These are phyloP conservation scores for Neurospora discreta DNA, from an alignment of 495 filamentous ascomycete genomes.

Conservation along the genomic window DNA sequence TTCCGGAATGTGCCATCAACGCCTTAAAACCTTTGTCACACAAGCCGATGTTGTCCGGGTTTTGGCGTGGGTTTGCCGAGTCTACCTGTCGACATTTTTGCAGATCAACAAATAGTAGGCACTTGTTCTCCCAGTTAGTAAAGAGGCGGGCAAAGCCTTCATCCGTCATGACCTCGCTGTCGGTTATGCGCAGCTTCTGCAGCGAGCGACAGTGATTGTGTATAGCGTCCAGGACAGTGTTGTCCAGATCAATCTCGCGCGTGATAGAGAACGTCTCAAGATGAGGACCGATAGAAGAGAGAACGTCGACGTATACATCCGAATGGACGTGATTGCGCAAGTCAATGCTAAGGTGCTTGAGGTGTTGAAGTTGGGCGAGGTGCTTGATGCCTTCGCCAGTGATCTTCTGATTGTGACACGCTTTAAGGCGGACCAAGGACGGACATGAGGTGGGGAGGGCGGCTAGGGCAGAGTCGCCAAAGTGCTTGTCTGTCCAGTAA, in stretches of 20 bases:
- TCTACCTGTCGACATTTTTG: slow-evolving; percentile 65
- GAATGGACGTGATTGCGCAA: slow-evolving; percentile 44
- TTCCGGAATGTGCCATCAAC: slow-evolving; percentile 75
- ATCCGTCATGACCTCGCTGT: slow-evolving; percentile 65
- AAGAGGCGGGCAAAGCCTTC: slow-evolving; percentile 61
- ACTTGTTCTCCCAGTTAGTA: slow-evolving; percentile 58
- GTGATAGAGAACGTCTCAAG: slow-evolving; percentile 66
- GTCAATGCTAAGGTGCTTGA: slow-evolving; percentile 65
- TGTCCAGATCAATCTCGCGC: slow-evolving; percentile 44
- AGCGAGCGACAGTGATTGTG: slow-evolving; percentile 57
- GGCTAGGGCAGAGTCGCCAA: slow-evolving; percentile 42
- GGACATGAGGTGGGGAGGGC: slow-evolving; percentile 46
- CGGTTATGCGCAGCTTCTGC: slow-evolving; percentile 63
- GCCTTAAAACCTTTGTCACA: slow-evolving; percentile 62
- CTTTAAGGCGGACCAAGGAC: slow-evolving; percentile 59
- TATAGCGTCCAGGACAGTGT: slow-evolving; percentile 51
- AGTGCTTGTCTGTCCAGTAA: slow-evolving; percentile 59
- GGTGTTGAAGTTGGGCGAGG: slow-evolving; percentile 44
- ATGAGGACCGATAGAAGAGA: slow-evolving; percentile 45
- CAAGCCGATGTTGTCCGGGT: slow-evolving; percentile 55
- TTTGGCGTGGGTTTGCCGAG: slow-evolving; percentile 38
- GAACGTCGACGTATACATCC: slow-evolving; percentile 45
- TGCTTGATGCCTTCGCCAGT: slow-evolving; percentile 32
- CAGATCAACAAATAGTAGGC: slow-evolving; percentile 58
- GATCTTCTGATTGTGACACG: slow-evolving; percentile 45